phyloP scores from a whole-genome alignment of 371 early-diverging fungal species.

The Rhizopus delemar region DNA sequence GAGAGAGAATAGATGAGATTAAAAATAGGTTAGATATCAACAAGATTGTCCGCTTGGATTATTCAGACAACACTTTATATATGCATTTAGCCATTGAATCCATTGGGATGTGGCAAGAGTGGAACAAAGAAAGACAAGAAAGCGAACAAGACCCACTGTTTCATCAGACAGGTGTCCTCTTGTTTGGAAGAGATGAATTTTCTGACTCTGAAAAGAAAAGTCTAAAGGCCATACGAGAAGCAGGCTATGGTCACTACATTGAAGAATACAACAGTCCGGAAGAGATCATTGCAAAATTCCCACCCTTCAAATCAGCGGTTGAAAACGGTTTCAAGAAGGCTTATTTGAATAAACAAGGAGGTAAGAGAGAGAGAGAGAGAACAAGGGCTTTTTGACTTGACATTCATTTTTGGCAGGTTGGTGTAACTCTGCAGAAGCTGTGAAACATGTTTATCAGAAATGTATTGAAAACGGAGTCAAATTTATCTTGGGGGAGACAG shows the following conservation, averaged over 20 bases:
- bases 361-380: conserved; percentile 21
- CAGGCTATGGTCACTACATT: conserved; percentile 38
- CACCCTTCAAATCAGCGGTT: conserved; percentile 37
- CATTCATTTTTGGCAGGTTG: conserved; percentile 25
- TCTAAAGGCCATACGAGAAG: conserved; percentile 35
- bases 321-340: conserved; percentile 34
- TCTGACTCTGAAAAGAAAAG: conserved; percentile 38
- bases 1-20: background rate
- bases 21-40: conserved; percentile 38
- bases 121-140: conserved; percentile 50
- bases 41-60: conserved; percentile 56
- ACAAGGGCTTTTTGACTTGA: too few relatives aligned
- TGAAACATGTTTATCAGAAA: conserved; percentile 37
- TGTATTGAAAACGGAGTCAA: conserved; percentile 37
- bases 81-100: conserved; percentile 47
- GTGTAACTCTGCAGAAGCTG: conserved; percentile 45
- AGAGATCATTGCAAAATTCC: conserved; percentile 31
- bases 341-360: conserved; percentile 43
- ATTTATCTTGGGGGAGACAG: conserved; percentile 35
- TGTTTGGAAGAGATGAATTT: conserved; percentile 32
- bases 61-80: conserved; percentile 46
- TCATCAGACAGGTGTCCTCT: conserved; percentile 41
- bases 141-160: conserved; percentile 33
- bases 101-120: conserved; percentile 48
- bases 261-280: conserved; percentile 32